Conservation (phyloP, 1,139 yeast genomes). For the Yamadazyma epiphylla region DNA sequence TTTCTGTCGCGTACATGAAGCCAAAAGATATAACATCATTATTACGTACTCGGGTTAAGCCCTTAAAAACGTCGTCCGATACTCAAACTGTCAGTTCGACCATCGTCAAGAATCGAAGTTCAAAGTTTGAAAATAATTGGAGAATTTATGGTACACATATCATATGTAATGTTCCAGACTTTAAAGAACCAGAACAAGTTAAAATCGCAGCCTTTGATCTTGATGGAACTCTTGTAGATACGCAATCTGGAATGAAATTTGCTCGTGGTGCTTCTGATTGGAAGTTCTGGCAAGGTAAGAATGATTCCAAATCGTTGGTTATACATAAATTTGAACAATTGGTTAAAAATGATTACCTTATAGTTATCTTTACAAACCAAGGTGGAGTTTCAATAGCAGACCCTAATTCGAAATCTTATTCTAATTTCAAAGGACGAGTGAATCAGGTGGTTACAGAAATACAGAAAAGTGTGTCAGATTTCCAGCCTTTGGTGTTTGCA, state of each 20-base stretch:
- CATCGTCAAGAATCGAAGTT: not conserved
- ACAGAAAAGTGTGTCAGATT: slow-evolving; percentile 15
- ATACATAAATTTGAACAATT: slow-evolving; percentile 22
- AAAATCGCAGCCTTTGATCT: slow-evolving; percentile 71
- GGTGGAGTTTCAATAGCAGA: slow-evolving; percentile 52
- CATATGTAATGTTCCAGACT: slow-evolving; percentile 25
- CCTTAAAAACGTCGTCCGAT: not conserved
- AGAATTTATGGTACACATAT: slow-evolving; percentile 31
- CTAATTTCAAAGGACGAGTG: slow-evolving; percentile 43
- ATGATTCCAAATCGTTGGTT: slow-evolving; percentile 15
- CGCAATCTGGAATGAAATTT: slow-evolving; percentile 57
- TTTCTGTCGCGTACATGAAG: too few species aligned
- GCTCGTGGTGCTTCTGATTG: slow-evolving; percentile 62
- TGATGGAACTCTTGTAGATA: slow-evolving; percentile 64
- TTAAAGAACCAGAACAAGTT: slow-evolving; percentile 8
- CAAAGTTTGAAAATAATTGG: slow-evolving; percentile 18
- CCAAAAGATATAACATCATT: slow-evolving; percentile 1
- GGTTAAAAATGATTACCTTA: slow-evolving; percentile 22
- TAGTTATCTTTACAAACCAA: slow-evolving; percentile 84
- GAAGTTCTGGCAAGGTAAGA: slow-evolving; percentile 50
- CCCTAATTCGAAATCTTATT: slow-evolving; percentile 47
- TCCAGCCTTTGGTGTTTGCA: slow-evolving; percentile 56
- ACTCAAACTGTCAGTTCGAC: not conserved
- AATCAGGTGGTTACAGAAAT: slow-evolving; percentile 25
- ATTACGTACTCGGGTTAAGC: not conserved